These are phyloP conservation scores for Linnemannia schmuckeri DNA, from an alignment of 192 early-diverging fungal genomes.

Conservation along the genomic window DNA sequence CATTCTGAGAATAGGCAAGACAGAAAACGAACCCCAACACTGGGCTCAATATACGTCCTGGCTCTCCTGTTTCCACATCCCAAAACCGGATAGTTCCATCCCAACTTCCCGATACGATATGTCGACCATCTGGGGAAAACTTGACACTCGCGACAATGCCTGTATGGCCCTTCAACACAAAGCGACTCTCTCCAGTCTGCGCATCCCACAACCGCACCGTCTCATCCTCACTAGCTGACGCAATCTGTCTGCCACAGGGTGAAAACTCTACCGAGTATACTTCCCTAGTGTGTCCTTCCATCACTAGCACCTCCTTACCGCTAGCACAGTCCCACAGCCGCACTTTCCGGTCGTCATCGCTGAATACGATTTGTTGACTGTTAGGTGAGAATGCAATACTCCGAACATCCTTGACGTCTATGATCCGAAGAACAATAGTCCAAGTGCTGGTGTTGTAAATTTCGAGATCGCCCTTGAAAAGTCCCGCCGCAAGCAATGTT, in stretches of 20 bases:
- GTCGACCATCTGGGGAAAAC: background rate
- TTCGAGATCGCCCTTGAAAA: background rate
- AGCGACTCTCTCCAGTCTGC: background rate
- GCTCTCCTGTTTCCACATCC: background rate
- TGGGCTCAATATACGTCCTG: background rate
- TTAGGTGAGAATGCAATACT: background rate
- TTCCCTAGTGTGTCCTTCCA: background rate
- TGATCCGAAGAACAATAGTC: background rate
- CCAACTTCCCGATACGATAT: background rate
- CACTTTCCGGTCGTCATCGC: background rate
- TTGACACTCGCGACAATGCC: background rate
- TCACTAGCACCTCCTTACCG: background rate
- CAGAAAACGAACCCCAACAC: too few species aligned
- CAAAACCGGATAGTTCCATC: conserved; percentile 12
- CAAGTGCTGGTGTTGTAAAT: background rate
- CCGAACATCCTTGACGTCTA: background rate
- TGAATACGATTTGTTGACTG: background rate
- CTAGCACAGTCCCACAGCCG: background rate
- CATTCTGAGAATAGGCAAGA: background rate
- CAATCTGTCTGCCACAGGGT: background rate
- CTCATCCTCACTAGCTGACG: background rate
- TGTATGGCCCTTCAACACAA: background rate
- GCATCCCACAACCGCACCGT: background rate
- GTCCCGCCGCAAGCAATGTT: background rate
- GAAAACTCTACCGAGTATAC: background rate